Percentiles rank a stretch among this genome's conserved stretches.
Evolutionary conservation across 441 rosid species (phyloP).

Genomic region (Brassica balearica): DNA sequence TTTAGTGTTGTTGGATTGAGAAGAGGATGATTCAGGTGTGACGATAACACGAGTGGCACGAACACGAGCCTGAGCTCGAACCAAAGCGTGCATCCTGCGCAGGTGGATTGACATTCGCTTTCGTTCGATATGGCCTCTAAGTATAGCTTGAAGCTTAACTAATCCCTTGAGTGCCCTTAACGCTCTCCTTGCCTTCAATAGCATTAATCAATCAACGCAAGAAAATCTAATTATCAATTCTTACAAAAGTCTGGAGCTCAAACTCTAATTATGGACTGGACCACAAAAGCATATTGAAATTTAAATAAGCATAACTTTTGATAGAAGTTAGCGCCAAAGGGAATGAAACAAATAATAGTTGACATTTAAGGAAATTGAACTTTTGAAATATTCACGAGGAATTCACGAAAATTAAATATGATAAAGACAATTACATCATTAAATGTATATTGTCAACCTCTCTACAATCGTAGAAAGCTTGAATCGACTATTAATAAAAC

Average conservation of each 20-base stretch:
- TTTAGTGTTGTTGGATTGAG: slow-evolving; percentile 60
- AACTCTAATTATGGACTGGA: slow-evolving; percentile 14
- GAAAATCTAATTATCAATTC: not conserved
- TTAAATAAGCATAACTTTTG: slow-evolving; percentile 18
- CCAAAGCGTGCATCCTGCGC: slow-evolving; percentile 74
- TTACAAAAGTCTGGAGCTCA: not conserved
- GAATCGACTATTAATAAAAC: slow-evolving; percentile 26
- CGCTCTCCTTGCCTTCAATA: slow-evolving; percentile 78
- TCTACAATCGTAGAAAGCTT: slow-evolving; percentile 11
- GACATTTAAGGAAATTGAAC: slow-evolving; percentile 7
- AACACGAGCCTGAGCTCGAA: slow-evolving; percentile 77
- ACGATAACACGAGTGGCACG: slow-evolving; percentile 57
- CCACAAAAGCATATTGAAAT: slow-evolving; percentile 33
- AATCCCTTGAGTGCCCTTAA: slow-evolving; percentile 85
- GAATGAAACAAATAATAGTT: not conserved
- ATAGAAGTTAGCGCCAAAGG: slow-evolving; percentile 35
- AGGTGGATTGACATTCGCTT: slow-evolving; percentile 64
- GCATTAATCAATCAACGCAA: not conserved
- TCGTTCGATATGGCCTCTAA: slow-evolving; percentile 87
- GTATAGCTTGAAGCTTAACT: slow-evolving; percentile 90
- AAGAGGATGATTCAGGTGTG: slow-evolving; percentile 69
- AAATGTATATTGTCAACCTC: slow-evolving; percentile 29
- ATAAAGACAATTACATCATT: slow-evolving; percentile 3
- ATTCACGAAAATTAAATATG: slow-evolving; percentile 13
- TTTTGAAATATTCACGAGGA: slow-evolving; percentile 16